Percentiles rank a stretch among this genome's conserved stretches.
phyloP scores from a whole-genome alignment of 2,329 filamentous ascomycete species.

The Westerdykella sp. region DNA sequence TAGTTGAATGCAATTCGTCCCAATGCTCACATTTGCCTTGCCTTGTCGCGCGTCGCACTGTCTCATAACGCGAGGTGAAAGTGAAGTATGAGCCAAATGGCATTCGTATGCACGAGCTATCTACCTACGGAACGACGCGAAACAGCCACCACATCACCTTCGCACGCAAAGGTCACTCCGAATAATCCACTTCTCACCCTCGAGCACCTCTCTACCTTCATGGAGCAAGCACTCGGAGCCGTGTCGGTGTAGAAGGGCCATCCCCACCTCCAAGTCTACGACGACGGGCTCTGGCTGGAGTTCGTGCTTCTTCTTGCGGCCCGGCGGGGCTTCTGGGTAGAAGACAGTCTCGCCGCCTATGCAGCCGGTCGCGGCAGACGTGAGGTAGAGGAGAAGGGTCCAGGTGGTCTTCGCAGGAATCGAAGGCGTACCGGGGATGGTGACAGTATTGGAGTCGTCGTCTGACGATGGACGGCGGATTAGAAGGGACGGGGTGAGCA shows the following conservation, averaged over 20 bases:
- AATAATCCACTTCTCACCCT: conserved; percentile 87
- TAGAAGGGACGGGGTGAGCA: conserved; percentile 2
- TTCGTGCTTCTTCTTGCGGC: conserved; percentile 39
- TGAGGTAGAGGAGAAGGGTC: conserved; percentile 85
- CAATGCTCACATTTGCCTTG: too few relatives aligned
- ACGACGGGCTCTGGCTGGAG: conserved; percentile 56
- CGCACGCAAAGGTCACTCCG: conserved; percentile 72
- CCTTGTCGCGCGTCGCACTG: too few relatives aligned
- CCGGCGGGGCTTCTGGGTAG: conserved; percentile 59
- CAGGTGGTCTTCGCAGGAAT: conserved; percentile 69
- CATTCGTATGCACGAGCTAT: too few relatives aligned
- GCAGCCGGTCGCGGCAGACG: conserved; percentile 66
- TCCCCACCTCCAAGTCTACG: conserved; percentile 72
- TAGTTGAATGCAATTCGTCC: too few relatives aligned
- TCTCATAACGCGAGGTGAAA: too few relatives aligned
- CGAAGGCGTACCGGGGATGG: conserved; percentile 40
- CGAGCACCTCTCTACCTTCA: conserved; percentile 71
- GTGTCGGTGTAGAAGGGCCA: conserved; percentile 81
- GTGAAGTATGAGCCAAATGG: too few relatives aligned
- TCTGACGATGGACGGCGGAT: conserved; percentile 46
- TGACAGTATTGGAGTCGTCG: conserved; percentile 76
- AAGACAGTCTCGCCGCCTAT: conserved; percentile 87
- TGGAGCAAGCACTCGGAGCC: conserved; percentile 85
- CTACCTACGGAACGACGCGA: too few relatives aligned
- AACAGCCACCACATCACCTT: conserved; percentile 30